These are phyloP conservation scores for Venturia nashicola DNA, from an alignment of 2,329 filamentous ascomycete genomes.

Conservation along the genomic window DNA sequence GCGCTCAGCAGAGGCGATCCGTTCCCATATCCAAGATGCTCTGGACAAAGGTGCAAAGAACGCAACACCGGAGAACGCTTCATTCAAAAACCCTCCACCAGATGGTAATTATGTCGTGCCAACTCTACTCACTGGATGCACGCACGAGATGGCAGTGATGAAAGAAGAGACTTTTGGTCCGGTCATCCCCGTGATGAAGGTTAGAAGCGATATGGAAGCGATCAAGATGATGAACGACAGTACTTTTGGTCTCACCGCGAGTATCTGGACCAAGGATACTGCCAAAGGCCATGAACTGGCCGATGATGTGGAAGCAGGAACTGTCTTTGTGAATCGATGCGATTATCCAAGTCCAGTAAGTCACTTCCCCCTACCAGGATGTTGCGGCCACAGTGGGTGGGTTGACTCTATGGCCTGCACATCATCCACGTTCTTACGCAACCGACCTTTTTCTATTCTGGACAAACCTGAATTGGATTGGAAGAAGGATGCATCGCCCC, in stretches of 20 bases:
- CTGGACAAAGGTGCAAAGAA: conserved; percentile 73
- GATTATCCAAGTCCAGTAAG: conserved; percentile 85
- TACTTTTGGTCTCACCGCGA: conserved; percentile 88
- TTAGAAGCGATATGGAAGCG: conserved; percentile 69
- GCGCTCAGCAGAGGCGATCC: conserved; percentile 62
- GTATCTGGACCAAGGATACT: conserved; percentile 89
- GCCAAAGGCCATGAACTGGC: conserved; percentile 62
- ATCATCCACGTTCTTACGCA: neutral
- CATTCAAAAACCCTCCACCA: conserved; percentile 59
- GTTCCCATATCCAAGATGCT: conserved; percentile 71
- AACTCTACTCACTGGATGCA: conserved; percentile 66
- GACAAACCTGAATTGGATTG: neutral
- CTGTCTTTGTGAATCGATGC: conserved; percentile 89
- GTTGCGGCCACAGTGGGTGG: neutral
- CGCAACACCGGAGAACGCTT: conserved; percentile 68
- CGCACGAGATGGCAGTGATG: conserved; percentile 80
- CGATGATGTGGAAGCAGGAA: conserved; percentile 78
- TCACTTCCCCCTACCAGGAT: conserved; percentile 15
- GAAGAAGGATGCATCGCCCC: neutral
- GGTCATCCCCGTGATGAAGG: conserved; percentile 81
- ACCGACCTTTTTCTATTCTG: neutral
- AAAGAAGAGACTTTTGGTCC: conserved; percentile 91
- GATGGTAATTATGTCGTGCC: conserved; percentile 84
- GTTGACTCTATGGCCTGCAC: neutral
- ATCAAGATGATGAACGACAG: conserved; percentile 85